Percentiles rank a stretch among this genome's conserved stretches.
These are phyloP conservation scores for Sarocladiaceae sp. DNA, from an alignment of 2,329 filamentous ascomycete genomes.

Conservation along the genomic window DNA sequence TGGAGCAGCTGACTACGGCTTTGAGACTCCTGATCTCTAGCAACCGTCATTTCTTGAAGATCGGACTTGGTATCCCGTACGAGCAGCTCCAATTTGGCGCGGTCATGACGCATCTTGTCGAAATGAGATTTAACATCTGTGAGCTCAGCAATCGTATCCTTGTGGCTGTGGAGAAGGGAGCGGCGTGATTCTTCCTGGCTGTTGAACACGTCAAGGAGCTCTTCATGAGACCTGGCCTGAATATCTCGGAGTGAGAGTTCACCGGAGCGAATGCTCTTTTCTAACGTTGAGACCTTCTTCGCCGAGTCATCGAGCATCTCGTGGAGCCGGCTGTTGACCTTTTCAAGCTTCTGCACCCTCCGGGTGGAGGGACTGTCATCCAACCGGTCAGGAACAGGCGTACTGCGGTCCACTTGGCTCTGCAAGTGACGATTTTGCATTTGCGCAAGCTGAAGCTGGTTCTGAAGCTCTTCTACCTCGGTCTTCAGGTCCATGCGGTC, in stretches of 20 bases:
- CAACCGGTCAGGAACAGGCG: slow-evolving; percentile 52
- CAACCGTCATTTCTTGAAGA: slow-evolving; percentile 69
- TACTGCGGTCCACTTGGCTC: slow-evolving; percentile 70
- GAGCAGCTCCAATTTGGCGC: slow-evolving; percentile 75
- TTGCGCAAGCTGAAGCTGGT: slow-evolving; percentile 85
- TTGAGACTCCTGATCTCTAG: slow-evolving; percentile 80
- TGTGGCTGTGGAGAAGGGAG: slow-evolving; percentile 75
- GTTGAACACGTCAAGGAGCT: slow-evolving; percentile 86
- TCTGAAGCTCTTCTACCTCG: slow-evolving; percentile 87
- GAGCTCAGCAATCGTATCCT: slow-evolving; percentile 77
- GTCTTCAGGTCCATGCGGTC: slow-evolving; percentile 85
- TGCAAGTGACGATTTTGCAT: slow-evolving; percentile 95
- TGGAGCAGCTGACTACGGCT: slow-evolving; percentile 83
- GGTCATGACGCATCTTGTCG: slow-evolving; percentile 78
- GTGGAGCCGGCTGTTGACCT: slow-evolving; percentile 84
- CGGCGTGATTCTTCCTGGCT: slow-evolving; percentile 86
- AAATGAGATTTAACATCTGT: slow-evolving; percentile 81
- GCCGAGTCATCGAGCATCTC: slow-evolving; percentile 91
- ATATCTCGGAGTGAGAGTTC: slow-evolving; percentile 86
- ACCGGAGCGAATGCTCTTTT: slow-evolving; percentile 79
- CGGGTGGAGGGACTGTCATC: slow-evolving; percentile 71
- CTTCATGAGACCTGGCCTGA: slow-evolving; percentile 88
- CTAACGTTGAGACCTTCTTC: slow-evolving; percentile 84
- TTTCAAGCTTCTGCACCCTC: slow-evolving; percentile 84
- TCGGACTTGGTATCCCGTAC: slow-evolving; percentile 79